Evolutionary conservation across 768 basidiomycete species (phyloP), one percentile per base, ranked within the genome.

Genomic region (Strobilomyces dryophilus): DNA sequence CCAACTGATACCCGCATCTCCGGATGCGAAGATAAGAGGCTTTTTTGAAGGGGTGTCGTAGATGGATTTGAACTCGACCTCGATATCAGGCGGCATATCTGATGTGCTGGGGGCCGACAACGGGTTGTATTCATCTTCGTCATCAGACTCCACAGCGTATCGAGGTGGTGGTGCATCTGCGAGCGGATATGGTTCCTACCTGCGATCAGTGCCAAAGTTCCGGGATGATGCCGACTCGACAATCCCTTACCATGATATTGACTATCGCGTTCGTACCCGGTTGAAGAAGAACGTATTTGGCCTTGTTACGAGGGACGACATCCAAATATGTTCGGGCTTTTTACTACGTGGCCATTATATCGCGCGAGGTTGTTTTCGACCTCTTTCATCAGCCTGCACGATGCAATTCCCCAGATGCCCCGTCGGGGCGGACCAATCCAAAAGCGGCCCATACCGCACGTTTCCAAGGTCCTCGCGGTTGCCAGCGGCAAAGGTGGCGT

Each of bases 401-500:
- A 45, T 70, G 59, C 70, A 34, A 69, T 79, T 17, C 84, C 85
- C 8, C 78, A 81, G 62, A 79, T 88, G 58, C 84, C 85, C 18
- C 77, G 85, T 29, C 74, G 77, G 56, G 73, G 76, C 1, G 80
- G 78, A 4, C 75, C 76, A 1, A 74, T 81, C 24, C 69, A 74
- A 53, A 86, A 83, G 66, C 71, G 81, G 32, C 63, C 73, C 1
- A 81, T 90, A 46, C 77, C 85, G 1, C 74, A 95, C 60, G 94
- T 93, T 8, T 83, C 85, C 60, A 84, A 84, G 56, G 83, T 95
- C 15, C 65, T 98, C 5, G 87, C 81, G 2, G 92, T 98, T 0
- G 89, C 93, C 8, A 92, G 89, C 58, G 95, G 93, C 5, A 98
- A 98, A 65, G 95, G 95, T 24, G 95, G 95, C 2, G 95, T 97